phyloP scores from a whole-genome alignment of 106 monocot genomes.

The Ottelia alismoides region DNA sequence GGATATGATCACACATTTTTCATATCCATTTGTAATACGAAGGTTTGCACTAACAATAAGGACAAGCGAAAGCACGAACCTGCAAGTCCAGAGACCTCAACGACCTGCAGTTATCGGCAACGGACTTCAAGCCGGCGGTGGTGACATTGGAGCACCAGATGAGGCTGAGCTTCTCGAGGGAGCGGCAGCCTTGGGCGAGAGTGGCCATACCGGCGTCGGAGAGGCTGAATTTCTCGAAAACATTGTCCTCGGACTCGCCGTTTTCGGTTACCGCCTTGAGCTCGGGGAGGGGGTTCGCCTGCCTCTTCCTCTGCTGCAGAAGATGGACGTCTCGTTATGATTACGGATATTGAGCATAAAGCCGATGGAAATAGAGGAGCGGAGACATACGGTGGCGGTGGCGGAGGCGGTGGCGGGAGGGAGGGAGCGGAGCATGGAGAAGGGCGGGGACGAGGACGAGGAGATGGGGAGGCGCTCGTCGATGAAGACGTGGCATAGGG shows the following conservation, averaged over 20 bases:
- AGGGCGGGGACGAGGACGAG: neutral
- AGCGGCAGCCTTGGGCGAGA: slow-evolving; percentile 48
- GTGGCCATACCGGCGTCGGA: slow-evolving; percentile 58
- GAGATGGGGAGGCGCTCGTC: slow-evolving; percentile 56
- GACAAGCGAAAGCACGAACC: no score
- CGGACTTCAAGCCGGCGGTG: slow-evolving; percentile 44
- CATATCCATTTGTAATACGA: no score
- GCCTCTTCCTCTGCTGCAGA: slow-evolving; percentile 59
- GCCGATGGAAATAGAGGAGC: neutral
- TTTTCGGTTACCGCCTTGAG: slow-evolving; percentile 1
- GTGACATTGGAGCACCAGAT: slow-evolving; percentile 82
- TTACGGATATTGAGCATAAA: no score
- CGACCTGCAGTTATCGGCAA: slow-evolving; percentile 60
- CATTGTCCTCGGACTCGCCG: slow-evolving; percentile 21
- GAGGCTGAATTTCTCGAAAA: slow-evolving; percentile 20
- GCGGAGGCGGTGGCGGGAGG: neutral
- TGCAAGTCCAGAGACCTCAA: slow-evolving; percentile 72
- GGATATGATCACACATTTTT: no score
- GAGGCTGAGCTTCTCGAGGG: slow-evolving; percentile 67
- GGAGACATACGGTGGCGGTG: neutral
- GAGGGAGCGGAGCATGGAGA: neutral
- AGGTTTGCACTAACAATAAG: no score
- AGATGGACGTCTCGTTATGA: no score
- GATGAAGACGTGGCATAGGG: slow-evolving; percentile 36
- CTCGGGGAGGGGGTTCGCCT: slow-evolving; percentile 5